phyloP scores from a whole-genome alignment of 352 stramenopile species.

The Thalassiosira tumida region DNA sequence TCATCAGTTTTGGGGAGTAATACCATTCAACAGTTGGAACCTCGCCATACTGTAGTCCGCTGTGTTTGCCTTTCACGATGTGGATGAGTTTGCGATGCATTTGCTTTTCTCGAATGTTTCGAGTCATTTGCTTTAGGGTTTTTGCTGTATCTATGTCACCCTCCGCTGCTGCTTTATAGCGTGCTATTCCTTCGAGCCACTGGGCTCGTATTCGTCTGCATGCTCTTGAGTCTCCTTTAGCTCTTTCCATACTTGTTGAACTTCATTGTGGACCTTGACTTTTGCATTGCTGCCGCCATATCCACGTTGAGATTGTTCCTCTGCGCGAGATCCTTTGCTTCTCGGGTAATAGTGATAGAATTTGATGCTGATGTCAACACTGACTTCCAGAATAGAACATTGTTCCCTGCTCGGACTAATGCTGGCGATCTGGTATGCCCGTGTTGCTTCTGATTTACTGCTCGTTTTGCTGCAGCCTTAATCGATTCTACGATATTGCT shows the following conservation, averaged over 20 bases:
- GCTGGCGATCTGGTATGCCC: neutral
- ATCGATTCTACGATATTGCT: neutral
- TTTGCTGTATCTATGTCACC: neutral
- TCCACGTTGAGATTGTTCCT: too few species aligned
- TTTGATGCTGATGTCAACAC: neutral
- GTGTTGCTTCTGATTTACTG: neutral
- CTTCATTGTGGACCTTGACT: too few species aligned
- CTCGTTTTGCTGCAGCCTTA: neutral
- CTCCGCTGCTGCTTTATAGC: neutral
- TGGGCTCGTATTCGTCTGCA: neutral
- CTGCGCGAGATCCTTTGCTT: too few species aligned
- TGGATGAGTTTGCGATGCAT: constrained; percentile 12
- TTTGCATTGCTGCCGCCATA: too few species aligned
- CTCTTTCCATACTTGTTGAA: too few species aligned
- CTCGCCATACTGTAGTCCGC: neutral
- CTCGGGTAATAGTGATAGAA: neutral
- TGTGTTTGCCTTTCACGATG: neutral
- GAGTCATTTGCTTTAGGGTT: neutral
- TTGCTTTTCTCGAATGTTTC: neutral
- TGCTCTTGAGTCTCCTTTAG: too few species aligned
- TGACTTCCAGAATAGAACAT: neutral
- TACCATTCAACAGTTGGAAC: constrained; percentile 7
- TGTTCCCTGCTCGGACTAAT: neutral
- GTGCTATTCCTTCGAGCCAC: neutral
- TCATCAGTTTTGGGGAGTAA: neutral